Conservation (phyloP, 768 basidiomycete species). For the Sarcomyxa edulis region DNA sequence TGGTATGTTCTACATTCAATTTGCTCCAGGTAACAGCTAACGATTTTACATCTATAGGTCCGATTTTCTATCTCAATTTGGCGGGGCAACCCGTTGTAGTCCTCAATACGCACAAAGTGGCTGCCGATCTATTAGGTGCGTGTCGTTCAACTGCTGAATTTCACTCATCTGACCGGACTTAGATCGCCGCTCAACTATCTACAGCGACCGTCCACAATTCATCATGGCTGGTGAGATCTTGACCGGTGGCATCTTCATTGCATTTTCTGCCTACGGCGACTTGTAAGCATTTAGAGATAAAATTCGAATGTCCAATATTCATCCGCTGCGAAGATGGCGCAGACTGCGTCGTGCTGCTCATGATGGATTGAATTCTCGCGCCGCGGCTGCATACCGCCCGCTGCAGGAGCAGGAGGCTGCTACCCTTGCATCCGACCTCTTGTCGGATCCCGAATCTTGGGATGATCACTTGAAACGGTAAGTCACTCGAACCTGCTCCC, state of each 20-base stretch:
- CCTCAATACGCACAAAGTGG: conserved; percentile 23
- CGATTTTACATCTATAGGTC: conserved; percentile 7
- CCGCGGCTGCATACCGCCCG: conserved; percentile 6
- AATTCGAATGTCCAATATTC: no score
- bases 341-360: conserved; percentile 22
- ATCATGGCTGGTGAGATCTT: conserved; percentile 24
- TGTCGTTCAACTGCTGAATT: neutral
- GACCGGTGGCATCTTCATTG: conserved; percentile 20
- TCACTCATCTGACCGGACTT: conserved; percentile 2
- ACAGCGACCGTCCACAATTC: conserved; percentile 18
- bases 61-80: conserved; percentile 13
- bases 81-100: conserved; percentile 18
- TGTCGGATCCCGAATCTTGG: conserved; percentile 13
- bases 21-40: neutral
- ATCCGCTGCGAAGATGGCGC: conserved; percentile 27
- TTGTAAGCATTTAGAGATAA: conserved; percentile 6
- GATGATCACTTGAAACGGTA: conserved; percentile 17
- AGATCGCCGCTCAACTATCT: conserved; percentile 22
- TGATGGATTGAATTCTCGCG: conserved; percentile 12
- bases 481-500: neutral
- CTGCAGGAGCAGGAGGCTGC: conserved; percentile 9
- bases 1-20: conserved; percentile 12
- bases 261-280: conserved; percentile 12
- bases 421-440: conserved; percentile 2
- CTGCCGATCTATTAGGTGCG: conserved; percentile 21